phyloP scores from a whole-genome alignment of 345 rosid genomes.

The Acer negundo region DNA sequence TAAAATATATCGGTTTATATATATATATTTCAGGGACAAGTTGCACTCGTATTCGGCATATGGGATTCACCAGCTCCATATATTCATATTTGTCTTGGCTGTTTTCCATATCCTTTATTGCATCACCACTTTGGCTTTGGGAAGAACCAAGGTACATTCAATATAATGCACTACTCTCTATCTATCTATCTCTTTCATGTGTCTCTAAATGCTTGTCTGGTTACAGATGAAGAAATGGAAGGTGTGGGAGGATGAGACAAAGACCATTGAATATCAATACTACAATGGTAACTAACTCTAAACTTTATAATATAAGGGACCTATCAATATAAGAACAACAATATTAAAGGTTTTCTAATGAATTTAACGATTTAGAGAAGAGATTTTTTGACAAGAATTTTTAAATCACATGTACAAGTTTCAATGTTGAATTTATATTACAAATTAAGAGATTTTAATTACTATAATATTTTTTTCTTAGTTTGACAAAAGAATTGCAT shows the following conservation, averaged over 20 bases:
- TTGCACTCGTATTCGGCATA: constrained; percentile 74
- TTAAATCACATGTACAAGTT: too few relatives aligned
- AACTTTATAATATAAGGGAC: neutral
- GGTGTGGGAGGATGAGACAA: constrained; percentile 83
- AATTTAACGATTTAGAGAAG: too few relatives aligned
- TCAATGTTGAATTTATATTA: too few relatives aligned
- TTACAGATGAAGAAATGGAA: constrained; percentile 91
- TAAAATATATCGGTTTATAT: too few relatives aligned
- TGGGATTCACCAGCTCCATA: constrained; percentile 77
- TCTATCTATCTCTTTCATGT: neutral
- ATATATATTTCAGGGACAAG: constrained; percentile 56
- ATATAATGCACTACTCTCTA: neutral
- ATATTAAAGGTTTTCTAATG: too few relatives aligned
- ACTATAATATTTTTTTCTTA: too few relatives aligned
- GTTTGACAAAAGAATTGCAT: neutral
- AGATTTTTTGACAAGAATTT: too few relatives aligned
- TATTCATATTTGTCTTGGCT: constrained; percentile 81
- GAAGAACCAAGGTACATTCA: constrained; percentile 63
- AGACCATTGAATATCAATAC: constrained; percentile 76
- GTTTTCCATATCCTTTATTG: constrained; percentile 65
- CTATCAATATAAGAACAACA: too few relatives aligned
- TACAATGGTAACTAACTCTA: constrained; percentile 53
- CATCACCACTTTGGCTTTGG: constrained; percentile 58
- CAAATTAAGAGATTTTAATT: too few relatives aligned
- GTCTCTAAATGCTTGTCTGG: constrained; percentile 4